phyloP scores from a whole-genome alignment of 257 asterid genomes.

The Petrea volubilis region DNA sequence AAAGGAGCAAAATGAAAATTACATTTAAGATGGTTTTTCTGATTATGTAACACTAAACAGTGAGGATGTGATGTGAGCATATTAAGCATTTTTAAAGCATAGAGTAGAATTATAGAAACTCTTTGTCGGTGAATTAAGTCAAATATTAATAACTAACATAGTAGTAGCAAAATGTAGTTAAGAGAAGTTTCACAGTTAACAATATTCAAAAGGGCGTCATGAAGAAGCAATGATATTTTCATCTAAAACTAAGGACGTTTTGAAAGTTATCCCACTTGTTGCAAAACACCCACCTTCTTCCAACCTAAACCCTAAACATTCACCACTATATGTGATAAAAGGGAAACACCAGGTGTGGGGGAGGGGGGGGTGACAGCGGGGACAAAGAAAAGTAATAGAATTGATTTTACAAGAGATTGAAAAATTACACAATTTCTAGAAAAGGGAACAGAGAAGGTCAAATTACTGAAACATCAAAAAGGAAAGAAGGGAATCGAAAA shows the following conservation, averaged over 20 bases:
- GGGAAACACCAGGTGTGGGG: too few relatives aligned
- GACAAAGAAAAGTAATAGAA: not conserved
- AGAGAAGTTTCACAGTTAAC: not conserved
- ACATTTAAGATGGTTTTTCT: not conserved
- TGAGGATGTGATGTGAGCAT: not conserved
- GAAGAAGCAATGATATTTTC: not conserved
- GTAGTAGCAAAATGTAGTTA: not conserved
- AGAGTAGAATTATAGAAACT: not conserved
- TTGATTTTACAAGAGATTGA: not conserved
- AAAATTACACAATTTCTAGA: not conserved
- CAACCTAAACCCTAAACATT: not conserved
- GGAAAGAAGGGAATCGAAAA: not conserved
- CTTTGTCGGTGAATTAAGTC: not conserved
- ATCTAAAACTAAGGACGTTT: not conserved
- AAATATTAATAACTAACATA: not conserved
- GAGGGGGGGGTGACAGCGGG: too few relatives aligned
- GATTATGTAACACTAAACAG: not conserved
- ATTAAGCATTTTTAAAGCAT: not conserved
- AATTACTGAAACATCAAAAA: not conserved
- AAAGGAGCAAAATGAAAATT: not conserved
- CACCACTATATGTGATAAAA: not conserved
- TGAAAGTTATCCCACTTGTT: not conserved
- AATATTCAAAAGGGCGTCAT: not conserved
- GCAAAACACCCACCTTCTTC: not conserved
- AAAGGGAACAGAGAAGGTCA: not conserved